A percentile compares a stretch with the other conserved stretches of the same genome.
Conservation (phyloP, 2,329 filamentous ascomycete species). For the Hirsutella thompsonii region DNA sequence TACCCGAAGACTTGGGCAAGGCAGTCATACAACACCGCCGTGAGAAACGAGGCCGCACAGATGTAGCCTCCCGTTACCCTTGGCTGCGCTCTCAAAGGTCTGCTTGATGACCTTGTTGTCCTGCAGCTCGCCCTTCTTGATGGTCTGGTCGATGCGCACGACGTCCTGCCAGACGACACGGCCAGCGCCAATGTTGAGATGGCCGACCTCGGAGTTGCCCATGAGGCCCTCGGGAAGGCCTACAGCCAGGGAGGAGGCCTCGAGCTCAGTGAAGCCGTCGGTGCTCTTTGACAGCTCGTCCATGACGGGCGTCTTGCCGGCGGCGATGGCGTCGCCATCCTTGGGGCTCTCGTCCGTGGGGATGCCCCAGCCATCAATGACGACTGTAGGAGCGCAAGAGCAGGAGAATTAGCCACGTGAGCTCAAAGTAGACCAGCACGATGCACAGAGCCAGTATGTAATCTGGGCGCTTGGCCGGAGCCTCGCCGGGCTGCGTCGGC, state of each 20-base stretch:
- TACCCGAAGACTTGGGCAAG: background rate
- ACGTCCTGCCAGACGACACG: conserved; percentile 98
- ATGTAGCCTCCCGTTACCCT: conserved; percentile 84
- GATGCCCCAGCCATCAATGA: conserved; percentile 98
- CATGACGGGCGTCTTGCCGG: conserved; percentile 89
- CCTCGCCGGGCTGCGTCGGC: conserved; percentile 3
- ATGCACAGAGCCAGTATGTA: conserved; percentile 35
- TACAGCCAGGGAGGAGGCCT: conserved; percentile 90
- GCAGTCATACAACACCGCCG: conserved; percentile 62
- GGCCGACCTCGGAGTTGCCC: conserved; percentile 98
- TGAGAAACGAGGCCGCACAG: conserved; percentile 87
- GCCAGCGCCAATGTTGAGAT: conserved; percentile 96
- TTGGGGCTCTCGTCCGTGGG: conserved; percentile 68
- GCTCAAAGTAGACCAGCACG: conserved; percentile 41
- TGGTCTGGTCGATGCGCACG: conserved; percentile 86
- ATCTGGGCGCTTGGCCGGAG: conserved; percentile 12
- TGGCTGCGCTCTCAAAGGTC: conserved; percentile 67
- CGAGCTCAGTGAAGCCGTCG: conserved; percentile 82
- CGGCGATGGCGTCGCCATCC: conserved; percentile 88
- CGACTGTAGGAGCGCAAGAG: conserved; percentile 52
- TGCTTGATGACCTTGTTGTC: conserved; percentile 64
- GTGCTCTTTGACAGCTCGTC: conserved; percentile 73
- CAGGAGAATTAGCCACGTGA: conserved; percentile 46
- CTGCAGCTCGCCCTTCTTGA: conserved; percentile 73
- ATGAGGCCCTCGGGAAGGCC: conserved; percentile 93